Evolutionary conservation across 306 rosid genomes (phyloP).

Genomic region (Canavalia ensiformis): DNA sequence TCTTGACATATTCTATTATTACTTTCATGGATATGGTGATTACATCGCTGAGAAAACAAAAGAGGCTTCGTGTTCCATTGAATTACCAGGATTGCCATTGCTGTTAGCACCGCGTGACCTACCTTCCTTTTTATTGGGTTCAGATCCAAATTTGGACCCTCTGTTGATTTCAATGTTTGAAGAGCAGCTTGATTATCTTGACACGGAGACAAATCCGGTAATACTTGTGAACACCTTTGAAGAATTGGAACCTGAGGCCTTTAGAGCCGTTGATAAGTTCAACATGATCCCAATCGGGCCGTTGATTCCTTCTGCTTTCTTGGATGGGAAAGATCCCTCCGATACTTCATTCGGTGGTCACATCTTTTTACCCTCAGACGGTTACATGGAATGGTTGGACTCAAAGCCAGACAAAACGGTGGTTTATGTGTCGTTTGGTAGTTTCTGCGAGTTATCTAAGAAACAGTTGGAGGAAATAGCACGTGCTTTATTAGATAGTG

Average conservation of each 20-base stretch:
- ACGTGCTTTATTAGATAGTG: conserved; percentile 57
- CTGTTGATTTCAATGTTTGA: background rate
- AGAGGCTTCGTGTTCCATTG: conserved; percentile 8
- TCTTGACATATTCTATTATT: conserved; percentile 43
- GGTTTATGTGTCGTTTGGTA: conserved; percentile 72
- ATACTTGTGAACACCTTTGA: conserved; percentile 58
- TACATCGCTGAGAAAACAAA: conserved; percentile 8
- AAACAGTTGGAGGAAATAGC: conserved; percentile 68
- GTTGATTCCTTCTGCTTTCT: conserved; percentile 55
- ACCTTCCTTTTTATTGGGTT: conserved; percentile 11
- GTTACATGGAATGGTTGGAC: conserved; percentile 64
- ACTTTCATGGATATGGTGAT: conserved; percentile 50
- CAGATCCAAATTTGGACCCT: background rate
- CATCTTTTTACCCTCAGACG: conserved; percentile 7
- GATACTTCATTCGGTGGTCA: conserved; percentile 59
- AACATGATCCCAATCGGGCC: conserved; percentile 66
- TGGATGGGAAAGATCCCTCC: background rate
- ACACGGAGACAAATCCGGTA: conserved; percentile 17
- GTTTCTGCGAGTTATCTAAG: conserved; percentile 41
- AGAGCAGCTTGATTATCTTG: conserved; percentile 44
- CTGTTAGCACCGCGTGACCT: conserved; percentile 18
- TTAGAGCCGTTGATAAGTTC: conserved; percentile 36
- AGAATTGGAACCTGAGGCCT: conserved; percentile 52
- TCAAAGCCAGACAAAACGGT: conserved; percentile 52
- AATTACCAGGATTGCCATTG: conserved; percentile 45